These are phyloP conservation scores for Capsaspora owczarzaki DNA, from an alignment of 78 protist genomes.

Conservation along the genomic window DNA sequence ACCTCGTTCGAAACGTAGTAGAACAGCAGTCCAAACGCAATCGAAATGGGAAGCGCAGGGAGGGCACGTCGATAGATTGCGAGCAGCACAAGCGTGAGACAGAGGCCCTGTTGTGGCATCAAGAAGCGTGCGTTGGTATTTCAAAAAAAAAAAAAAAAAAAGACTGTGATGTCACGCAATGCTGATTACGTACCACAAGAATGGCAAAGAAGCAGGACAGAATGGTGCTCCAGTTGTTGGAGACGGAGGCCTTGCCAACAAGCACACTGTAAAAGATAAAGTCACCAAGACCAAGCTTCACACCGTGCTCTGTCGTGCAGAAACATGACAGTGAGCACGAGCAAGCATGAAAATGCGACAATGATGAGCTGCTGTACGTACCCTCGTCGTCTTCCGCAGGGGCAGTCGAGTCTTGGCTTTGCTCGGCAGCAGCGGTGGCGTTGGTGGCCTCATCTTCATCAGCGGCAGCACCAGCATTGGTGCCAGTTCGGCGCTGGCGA, in stretches of 20 bases:
- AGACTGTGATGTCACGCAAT: not conserved
- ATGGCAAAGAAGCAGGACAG: slow-evolving; percentile 77
- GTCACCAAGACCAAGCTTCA: slow-evolving; percentile 97
- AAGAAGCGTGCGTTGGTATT: not conserved
- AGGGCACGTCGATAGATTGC: slow-evolving; percentile 73
- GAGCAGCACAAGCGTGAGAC: slow-evolving; percentile 61
- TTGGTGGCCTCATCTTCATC: too few relatives aligned
- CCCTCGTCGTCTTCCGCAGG: too few relatives aligned
- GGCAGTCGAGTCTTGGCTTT: too few relatives aligned
- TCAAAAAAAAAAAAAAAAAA: not conserved
- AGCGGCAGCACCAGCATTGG: too few relatives aligned
- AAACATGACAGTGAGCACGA: not conserved
- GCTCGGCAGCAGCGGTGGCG: too few relatives aligned
- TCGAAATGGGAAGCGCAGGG: slow-evolving; percentile 95
- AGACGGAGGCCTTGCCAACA: slow-evolving; percentile 79
- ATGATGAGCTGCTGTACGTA: too few relatives aligned
- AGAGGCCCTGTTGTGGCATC: slow-evolving; percentile 50
- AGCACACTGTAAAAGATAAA: slow-evolving; percentile 89
- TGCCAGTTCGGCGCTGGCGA: too few relatives aligned
- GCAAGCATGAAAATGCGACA: not conserved
- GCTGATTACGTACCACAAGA: slow-evolving; percentile 22
- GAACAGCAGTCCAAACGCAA: slow-evolving; percentile 66
- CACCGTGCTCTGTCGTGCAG: slow-evolving; percentile 2
- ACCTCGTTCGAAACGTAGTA: slow-evolving; percentile 52
- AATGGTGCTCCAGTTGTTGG: slow-evolving; percentile 33